Conservation (phyloP, 345 rosid species). For the Salix exigua region DNA sequence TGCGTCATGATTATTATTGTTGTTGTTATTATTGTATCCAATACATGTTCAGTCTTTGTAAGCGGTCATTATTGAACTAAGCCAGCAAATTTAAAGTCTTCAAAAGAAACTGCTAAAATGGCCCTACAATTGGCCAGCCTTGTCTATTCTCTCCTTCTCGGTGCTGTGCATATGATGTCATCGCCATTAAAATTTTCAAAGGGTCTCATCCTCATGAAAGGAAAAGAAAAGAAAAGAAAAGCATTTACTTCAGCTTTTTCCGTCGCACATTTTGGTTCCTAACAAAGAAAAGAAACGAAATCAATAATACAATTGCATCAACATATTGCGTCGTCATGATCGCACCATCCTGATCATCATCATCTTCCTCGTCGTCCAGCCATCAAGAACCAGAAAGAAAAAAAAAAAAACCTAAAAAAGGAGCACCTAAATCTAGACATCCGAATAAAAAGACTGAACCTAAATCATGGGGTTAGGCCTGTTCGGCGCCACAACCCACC, state of each 20-base stretch:
- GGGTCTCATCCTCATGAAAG: slow-evolving; percentile 4
- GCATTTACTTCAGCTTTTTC: slow-evolving; percentile 8
- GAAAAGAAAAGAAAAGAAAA: slow-evolving; percentile 5
- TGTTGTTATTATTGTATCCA: no score
- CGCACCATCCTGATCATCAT: slow-evolving; percentile 13
- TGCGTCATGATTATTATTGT: neutral
- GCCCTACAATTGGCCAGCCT: slow-evolving; percentile 21
- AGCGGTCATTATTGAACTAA: neutral
- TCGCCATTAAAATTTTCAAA: neutral
- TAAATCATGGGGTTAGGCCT: slow-evolving; percentile 27
- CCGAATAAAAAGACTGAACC: neutral
- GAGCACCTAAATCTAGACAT: slow-evolving; percentile 18
- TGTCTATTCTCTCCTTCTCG: slow-evolving; percentile 1
- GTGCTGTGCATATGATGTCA: slow-evolving; percentile 14
- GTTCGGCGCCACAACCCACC: slow-evolving; percentile 38
- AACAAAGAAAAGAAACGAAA: slow-evolving; percentile 15
- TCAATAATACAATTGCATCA: slow-evolving; percentile 15
- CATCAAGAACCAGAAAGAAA: slow-evolving; percentile 2
- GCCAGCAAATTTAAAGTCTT: neutral
- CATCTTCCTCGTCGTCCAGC: slow-evolving; percentile 13
- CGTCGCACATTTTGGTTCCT: neutral
- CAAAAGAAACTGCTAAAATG: slow-evolving; percentile 15
- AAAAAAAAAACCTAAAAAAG: neutral
- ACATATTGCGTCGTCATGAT: slow-evolving; percentile 17
- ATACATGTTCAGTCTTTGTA: neutral